These are phyloP conservation scores for Fusarium compactum DNA, from an alignment of 2,329 filamentous ascomycete species.

Conservation along the genomic window DNA sequence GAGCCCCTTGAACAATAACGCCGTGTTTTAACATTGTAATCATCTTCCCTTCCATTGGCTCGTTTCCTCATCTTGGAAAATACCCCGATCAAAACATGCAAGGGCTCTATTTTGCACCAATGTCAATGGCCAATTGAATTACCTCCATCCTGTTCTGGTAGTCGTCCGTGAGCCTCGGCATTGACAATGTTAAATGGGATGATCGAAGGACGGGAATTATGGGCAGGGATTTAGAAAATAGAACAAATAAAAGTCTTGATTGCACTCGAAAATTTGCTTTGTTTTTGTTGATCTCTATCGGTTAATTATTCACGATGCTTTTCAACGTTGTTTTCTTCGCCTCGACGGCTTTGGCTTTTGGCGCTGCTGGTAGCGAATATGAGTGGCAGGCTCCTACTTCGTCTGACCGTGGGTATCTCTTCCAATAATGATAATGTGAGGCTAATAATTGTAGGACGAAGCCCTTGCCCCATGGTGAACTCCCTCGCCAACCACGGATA, in stretches of 20 bases:
- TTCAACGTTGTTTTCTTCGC: conserved; percentile 30
- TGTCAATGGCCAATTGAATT: not conserved
- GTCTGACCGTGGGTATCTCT: conserved; percentile 26
- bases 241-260: conserved; percentile 3
- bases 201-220: not conserved
- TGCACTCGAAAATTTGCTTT: not conserved
- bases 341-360: conserved; percentile 29
- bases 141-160: conserved; percentile 13
- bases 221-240: not conserved
- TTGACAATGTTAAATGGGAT: conserved; percentile 3
- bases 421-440: no score
- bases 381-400: conserved; percentile 31
- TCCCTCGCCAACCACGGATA: conserved; percentile 43
- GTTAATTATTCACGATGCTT: conserved; percentile 19
- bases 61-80: not conserved
- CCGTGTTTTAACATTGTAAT: conserved; percentile 28
- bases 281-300: not conserved
- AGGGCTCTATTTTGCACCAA: conserved; percentile 18
- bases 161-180: conserved; percentile 35
- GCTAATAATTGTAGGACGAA: conserved; percentile 27
- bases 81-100: conserved; percentile 6
- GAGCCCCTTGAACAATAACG: conserved; percentile 12
- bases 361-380: conserved; percentile 37
- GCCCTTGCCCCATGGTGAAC: conserved; percentile 44
- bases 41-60: conserved; percentile 8